A percentile compares a stretch with the other conserved stretches of the same genome.
These are phyloP conservation scores for Ehretia macrophylla DNA, from an alignment of 257 asterid species.

Conservation along the genomic window DNA sequence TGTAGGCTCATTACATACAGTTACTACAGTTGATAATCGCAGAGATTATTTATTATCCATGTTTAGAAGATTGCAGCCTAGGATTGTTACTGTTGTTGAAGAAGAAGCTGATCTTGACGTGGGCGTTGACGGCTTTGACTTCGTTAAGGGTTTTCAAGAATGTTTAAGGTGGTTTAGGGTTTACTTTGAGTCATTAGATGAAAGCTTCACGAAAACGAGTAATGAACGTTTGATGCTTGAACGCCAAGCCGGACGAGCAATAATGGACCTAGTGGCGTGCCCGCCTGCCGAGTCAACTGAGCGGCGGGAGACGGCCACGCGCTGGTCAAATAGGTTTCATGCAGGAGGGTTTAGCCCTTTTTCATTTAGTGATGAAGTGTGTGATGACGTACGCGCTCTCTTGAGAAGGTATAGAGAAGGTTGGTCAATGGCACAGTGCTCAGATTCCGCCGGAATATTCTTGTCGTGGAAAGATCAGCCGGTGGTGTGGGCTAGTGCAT, in stretches of 20 bases:
- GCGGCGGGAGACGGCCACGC: conserved; percentile 73
- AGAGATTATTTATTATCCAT: conserved; percentile 53
- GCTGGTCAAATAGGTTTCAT: conserved; percentile 75
- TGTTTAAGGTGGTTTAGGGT: conserved; percentile 91
- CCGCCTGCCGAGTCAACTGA: conserved; percentile 61
- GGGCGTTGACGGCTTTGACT: conserved; percentile 58
- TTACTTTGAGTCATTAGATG: conserved; percentile 84
- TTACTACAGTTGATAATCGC: conserved; percentile 34
- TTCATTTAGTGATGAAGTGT: conserved; percentile 70
- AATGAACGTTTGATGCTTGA: conserved; percentile 92
- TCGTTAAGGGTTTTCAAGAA: conserved; percentile 63
- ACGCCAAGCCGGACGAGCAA: conserved; percentile 77
- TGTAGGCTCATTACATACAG: conserved; percentile 66
- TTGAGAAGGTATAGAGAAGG: conserved; percentile 92
- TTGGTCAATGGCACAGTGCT: conserved; percentile 74
- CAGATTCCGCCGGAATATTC: conserved; percentile 87
- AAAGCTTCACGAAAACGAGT: conserved; percentile 59
- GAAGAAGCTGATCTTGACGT: conserved; percentile 89
- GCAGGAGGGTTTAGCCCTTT: conserved; percentile 53
- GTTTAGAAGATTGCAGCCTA: conserved; percentile 58
- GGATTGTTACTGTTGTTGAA: conserved; percentile 70
- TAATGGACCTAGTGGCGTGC: conserved; percentile 81
- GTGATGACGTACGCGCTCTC: conserved; percentile 87
- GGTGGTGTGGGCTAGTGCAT: conserved; percentile 99
- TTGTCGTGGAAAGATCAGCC: conserved; percentile 92